phyloP scores from a whole-genome alignment of 768 basidiomycete species.

The Trametes coccinea region DNA sequence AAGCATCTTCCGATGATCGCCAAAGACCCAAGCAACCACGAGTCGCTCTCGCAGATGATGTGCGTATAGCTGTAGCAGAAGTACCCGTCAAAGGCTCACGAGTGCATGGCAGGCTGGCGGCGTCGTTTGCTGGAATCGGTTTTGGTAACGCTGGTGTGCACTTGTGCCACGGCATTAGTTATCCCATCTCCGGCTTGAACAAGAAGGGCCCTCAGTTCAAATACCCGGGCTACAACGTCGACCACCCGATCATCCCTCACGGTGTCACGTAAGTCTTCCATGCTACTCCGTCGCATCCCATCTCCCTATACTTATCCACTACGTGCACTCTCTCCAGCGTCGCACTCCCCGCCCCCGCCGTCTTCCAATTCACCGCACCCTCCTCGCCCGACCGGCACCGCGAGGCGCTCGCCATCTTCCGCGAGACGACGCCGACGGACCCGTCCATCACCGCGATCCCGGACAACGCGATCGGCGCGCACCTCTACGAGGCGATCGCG shows the following conservation, averaged over 20 bases:
- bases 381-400: constrained; percentile 91
- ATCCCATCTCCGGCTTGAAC: constrained; percentile 90
- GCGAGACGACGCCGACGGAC: constrained; percentile 59
- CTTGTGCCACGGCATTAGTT: constrained; percentile 87
- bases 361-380: constrained; percentile 95
- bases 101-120: constrained; percentile 60
- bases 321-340: constrained; percentile 48
- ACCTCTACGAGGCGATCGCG: constrained; percentile 85
- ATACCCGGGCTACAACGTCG: constrained; percentile 85
- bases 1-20: constrained; percentile 87
- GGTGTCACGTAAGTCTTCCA: constrained; percentile 62
- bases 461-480: constrained; percentile 74
- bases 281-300: not conserved
- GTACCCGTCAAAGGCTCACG: not conserved
- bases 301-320: not conserved
- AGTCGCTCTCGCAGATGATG: constrained; percentile 92
- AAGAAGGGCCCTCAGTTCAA: constrained; percentile 92
- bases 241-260: constrained; percentile 90
- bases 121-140: constrained; percentile 94
- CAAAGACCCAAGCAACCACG: constrained; percentile 72
- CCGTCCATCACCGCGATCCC: constrained; percentile 72
- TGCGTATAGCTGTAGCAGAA: constrained; percentile 36
- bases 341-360: constrained; percentile 88
- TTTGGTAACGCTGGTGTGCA: constrained; percentile 95
- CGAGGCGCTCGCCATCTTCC: constrained; percentile 85